Evolutionary conservation across 2,329 filamentous ascomycete genomes (phyloP).

Genomic region (Colletotrichum lini): DNA sequence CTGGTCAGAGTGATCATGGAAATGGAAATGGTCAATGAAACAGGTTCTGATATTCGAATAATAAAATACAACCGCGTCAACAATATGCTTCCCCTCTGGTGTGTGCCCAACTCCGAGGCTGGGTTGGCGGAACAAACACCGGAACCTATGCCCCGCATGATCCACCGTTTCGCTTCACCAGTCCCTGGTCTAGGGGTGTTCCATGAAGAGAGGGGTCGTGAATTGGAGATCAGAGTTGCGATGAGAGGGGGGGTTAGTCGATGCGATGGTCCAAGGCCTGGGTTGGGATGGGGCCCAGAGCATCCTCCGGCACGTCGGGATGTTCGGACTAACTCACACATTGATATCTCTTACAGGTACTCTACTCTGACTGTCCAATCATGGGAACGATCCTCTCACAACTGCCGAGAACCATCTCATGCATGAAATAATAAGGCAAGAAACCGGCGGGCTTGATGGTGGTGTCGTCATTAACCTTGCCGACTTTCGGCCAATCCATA

Average conservation of each 20-base stretch:
- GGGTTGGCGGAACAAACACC: background rate
- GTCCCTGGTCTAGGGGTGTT: background rate
- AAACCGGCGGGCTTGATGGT: background rate
- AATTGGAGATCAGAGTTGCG: background rate
- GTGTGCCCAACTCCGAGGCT: background rate
- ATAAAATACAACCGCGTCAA: no score
- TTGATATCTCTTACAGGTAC: no score
- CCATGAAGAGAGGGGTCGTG: background rate
- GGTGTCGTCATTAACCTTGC: background rate
- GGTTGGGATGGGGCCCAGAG: background rate
- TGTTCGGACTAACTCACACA: background rate
- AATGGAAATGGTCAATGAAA: no score
- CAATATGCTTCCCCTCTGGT: no score
- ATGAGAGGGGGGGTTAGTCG: background rate
- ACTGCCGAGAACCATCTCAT: background rate
- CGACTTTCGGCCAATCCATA: background rate
- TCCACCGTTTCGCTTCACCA: background rate
- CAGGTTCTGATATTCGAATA: background rate
- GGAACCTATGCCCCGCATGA: background rate
- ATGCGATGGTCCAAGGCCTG: background rate
- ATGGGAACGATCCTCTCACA: background rate
- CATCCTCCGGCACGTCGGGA: background rate
- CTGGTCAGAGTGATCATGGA: background rate
- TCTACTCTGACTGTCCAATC: background rate
- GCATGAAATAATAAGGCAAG: background rate